These are phyloP conservation scores for Hirsutella rhossiliensis DNA, from an alignment of 2,329 filamentous ascomycete species.

Conservation along the genomic window DNA sequence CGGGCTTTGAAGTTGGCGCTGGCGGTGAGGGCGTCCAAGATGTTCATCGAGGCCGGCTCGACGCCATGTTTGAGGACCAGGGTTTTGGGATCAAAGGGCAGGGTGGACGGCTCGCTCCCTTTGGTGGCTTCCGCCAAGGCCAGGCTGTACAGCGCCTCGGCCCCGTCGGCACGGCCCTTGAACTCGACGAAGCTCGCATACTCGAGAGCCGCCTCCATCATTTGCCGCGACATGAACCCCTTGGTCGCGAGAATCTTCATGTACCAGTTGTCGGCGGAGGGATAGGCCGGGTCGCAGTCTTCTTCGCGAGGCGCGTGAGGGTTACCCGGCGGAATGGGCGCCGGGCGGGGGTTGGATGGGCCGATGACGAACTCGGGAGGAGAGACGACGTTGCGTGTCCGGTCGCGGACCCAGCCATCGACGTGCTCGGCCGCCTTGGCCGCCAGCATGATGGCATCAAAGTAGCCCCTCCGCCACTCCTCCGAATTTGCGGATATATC, in stretches of 20 bases:
- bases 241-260: conserved; percentile 68
- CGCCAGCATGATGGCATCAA: conserved; percentile 65
- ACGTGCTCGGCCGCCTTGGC: conserved; percentile 69
- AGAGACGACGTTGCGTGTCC: conserved; percentile 52
- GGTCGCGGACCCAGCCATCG: conserved; percentile 67
- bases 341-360: conserved; percentile 71
- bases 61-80: conserved; percentile 50
- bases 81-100: conserved; percentile 46
- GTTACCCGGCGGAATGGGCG: conserved; percentile 55
- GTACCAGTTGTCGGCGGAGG: conserved; percentile 65
- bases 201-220: conserved; percentile 67
- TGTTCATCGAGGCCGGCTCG: conserved; percentile 53
- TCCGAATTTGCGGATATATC: conserved; percentile 69
- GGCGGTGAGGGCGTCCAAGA: conserved; percentile 64
- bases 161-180: conserved; percentile 53
- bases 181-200: conserved; percentile 80
- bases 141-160: conserved; percentile 62
- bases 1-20: conserved; percentile 69
- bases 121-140: conserved; percentile 63
- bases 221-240: conserved; percentile 69
- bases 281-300: conserved; percentile 59
- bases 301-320: conserved; percentile 57
- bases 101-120: conserved; percentile 29
- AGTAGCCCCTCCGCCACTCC: conserved; percentile 78
- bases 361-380: conserved; percentile 64